These are phyloP conservation scores for Ogataea degrootiae DNA, from an alignment of 805 yeast species.

Conservation along the genomic window DNA sequence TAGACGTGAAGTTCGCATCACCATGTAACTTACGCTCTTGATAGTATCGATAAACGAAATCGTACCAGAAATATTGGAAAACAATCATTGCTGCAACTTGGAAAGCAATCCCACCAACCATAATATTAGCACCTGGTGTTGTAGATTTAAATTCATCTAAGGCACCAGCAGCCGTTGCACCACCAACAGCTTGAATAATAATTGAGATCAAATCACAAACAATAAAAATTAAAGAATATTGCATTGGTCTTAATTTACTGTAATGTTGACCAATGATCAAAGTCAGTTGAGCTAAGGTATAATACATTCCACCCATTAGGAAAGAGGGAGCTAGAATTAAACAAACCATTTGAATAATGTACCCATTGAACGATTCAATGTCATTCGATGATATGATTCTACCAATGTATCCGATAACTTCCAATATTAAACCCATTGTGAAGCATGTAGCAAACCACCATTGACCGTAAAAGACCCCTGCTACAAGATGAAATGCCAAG, in stretches of 20 bases:
- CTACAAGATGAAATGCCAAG: slow-evolving; percentile 36
- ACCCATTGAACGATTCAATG: slow-evolving; percentile 34
- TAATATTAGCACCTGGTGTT: slow-evolving; percentile 52
- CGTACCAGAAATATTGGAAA: slow-evolving; percentile 47
- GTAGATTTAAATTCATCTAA: slow-evolving; percentile 29
- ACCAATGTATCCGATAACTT: slow-evolving; percentile 65
- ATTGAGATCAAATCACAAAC: slow-evolving; percentile 61
- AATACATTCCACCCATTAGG: slow-evolving; percentile 80
- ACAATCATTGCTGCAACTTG: slow-evolving; percentile 69
- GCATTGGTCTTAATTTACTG: slow-evolving; percentile 51
- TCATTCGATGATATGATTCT: slow-evolving; percentile 44
- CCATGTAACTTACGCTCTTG: slow-evolving; percentile 23
- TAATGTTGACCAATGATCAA: slow-evolving; percentile 54
- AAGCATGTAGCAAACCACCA: slow-evolving; percentile 66
- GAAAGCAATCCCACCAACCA: slow-evolving; percentile 74
- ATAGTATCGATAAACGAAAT: slow-evolving; percentile 40
- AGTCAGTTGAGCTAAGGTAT: slow-evolving; percentile 59
- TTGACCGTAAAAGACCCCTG: slow-evolving; percentile 45
- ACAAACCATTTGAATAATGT: slow-evolving; percentile 59
- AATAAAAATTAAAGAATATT: slow-evolving; percentile 61
- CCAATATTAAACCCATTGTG: slow-evolving; percentile 53
- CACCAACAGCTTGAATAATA: slow-evolving; percentile 70
- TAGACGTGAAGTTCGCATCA: slow-evolving; percentile 32
- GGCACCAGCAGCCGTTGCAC: slow-evolving; percentile 60
- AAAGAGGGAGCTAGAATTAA: slow-evolving; percentile 80